These are phyloP conservation scores for Rhizophagus clarus DNA, from an alignment of 192 early-diverging fungal species.

Conservation along the genomic window DNA sequence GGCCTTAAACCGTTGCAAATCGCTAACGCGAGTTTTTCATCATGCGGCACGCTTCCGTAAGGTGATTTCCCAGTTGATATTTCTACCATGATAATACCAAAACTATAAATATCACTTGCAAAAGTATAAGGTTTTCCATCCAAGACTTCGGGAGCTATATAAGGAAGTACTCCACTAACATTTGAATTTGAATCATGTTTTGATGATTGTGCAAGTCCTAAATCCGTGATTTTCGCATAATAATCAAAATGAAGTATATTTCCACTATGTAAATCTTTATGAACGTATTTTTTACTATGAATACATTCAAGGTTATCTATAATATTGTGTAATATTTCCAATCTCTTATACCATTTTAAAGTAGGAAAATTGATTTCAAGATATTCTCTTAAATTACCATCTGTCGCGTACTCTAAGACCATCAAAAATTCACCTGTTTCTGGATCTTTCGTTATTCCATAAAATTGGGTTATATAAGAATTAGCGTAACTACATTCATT, in stretches of 20 bases:
- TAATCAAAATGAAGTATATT: neutral
- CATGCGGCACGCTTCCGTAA: constrained; percentile 10
- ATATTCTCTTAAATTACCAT: constrained; percentile 8
- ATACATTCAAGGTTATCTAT: neutral
- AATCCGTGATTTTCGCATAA: constrained; percentile 36
- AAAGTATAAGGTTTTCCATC: constrained; percentile 34
- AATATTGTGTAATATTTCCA: neutral
- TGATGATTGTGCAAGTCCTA: constrained; percentile 24
- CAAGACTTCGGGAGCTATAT: constrained; percentile 44
- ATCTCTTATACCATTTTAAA: constrained; percentile 9
- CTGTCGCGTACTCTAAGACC: neutral
- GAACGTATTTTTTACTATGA: constrained; percentile 36
- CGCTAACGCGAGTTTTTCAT: neutral
- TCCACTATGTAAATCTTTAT: constrained; percentile 35
- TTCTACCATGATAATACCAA: constrained; percentile 47
- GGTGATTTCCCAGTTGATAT: constrained; percentile 40
- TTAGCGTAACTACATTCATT: neutral
- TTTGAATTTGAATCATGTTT: neutral
- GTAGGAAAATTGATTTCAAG: neutral
- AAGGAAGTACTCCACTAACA: constrained; percentile 41
- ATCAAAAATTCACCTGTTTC: neutral
- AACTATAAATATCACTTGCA: constrained; percentile 44
- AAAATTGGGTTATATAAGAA: neutral
- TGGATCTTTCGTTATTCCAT: constrained; percentile 14
- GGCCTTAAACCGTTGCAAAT: constrained; percentile 14